Evolutionary conservation across 1,284 basidiomycete genomes (phyloP).

Genomic region (Rhodotorula sp.): DNA sequence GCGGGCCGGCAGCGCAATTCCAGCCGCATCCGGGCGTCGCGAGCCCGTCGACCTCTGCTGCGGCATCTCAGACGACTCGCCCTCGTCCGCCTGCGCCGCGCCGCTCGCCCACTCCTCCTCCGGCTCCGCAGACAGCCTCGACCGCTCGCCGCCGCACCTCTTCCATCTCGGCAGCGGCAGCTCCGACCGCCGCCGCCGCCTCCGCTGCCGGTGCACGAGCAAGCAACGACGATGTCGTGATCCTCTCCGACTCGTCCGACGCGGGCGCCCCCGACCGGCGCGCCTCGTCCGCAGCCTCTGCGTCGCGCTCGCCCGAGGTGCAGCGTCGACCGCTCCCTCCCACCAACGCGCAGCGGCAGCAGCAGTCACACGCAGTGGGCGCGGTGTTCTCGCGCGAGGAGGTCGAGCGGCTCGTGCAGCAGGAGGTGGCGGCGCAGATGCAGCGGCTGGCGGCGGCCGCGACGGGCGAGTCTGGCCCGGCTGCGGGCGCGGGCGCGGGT

Average conservation of each 20-base stretch:
- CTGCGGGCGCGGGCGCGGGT: too few relatives aligned
- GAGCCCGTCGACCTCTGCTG: neutral
- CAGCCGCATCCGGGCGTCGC: conserved; percentile 4
- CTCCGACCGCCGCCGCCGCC: neutral
- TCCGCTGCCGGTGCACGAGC: neutral
- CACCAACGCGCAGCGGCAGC: neutral
- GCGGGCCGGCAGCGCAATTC: neutral
- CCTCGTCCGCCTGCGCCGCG: neutral
- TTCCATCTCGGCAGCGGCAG: neutral
- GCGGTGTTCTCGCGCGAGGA: neutral
- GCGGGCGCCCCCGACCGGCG: conserved; percentile 3
- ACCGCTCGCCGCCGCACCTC: neutral
- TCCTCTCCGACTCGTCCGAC: conserved; percentile 20
- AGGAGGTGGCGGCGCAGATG: conserved; percentile 3
- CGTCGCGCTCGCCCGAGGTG: conserved; percentile 3
- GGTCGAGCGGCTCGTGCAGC: neutral
- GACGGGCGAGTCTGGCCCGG: neutral
- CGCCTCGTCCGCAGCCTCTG: neutral
- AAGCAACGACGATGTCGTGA: neutral
- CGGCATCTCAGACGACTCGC: neutral
- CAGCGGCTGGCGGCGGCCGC: neutral
- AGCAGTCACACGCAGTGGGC: neutral
- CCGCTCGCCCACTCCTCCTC: neutral
- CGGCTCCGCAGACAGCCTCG: neutral
- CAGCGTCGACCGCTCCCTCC: neutral